Evolutionary conservation across 73 alveolate species (phyloP).

Genomic region (Paraurostyla sp.): DNA sequence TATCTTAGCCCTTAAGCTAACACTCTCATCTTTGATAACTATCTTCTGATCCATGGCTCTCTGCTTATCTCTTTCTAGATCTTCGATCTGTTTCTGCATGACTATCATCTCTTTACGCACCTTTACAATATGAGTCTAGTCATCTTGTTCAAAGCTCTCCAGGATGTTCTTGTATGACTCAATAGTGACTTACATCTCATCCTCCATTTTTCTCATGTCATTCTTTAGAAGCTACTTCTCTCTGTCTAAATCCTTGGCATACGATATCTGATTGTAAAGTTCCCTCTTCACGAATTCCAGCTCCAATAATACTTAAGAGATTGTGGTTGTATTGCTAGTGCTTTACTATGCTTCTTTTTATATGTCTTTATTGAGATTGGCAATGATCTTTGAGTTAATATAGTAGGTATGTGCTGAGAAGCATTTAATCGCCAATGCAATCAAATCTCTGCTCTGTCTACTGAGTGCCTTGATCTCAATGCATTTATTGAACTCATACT

Average conservation of each 20-base stretch:
- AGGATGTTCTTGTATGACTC: conserved; percentile 51
- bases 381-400: conserved; percentile 64
- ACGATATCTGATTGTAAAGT: conserved; percentile 62
- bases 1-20: neutral
- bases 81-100: conserved; percentile 49
- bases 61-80: conserved; percentile 22
- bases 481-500: conserved; percentile 59
- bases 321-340: conserved; percentile 12
- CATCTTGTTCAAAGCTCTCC: conserved; percentile 42
- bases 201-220: conserved; percentile 67
- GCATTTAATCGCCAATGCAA: conserved; percentile 73
- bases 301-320: conserved; percentile 63
- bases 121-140: conserved; percentile 41
- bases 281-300: conserved; percentile 77
- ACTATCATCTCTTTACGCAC: conserved; percentile 51
- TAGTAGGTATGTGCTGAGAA: conserved; percentile 70
- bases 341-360: neutral
- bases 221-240: conserved; percentile 40
- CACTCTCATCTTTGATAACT: conserved; percentile 33
- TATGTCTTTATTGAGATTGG: conserved; percentile 13
- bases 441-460: conserved; percentile 71
- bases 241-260: conserved; percentile 49
- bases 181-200: conserved; percentile 71
- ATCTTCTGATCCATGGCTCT: conserved; percentile 19
- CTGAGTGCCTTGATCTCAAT: conserved; percentile 67